Base-by-base conservation (phyloP, 2,329 filamentous ascomycete species). In the Pseudogymnoascus sp. region DNA sequence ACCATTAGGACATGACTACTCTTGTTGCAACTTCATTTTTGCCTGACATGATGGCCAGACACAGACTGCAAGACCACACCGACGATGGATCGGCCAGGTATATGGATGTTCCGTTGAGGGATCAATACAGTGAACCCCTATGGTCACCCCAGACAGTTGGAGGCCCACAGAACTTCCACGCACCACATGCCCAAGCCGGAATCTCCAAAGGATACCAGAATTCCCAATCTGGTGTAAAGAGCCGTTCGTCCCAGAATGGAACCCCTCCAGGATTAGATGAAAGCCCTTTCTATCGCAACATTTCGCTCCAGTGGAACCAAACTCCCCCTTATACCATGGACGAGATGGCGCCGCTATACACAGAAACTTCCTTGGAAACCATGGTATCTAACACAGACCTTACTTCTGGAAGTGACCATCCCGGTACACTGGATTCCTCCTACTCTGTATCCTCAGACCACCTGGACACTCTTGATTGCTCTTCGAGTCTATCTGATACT, bases 101-200 rank as follows among this genome's bases (percentile, higher is more conserved):
- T 58, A 58, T 58, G 18, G 37, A 36, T 22, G 37, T 22, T 58
- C 57, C 57, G n/a, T 39, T 30, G 57, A 39, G 37, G 20, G 33
- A 58, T 14, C 57, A 36, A 58, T 58, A 58, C 57, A 37, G 57
- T 36, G 57, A 58, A 58, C 57, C 33, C 18, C 22, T 58, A 58
- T 58, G 30, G 33, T 58, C 22, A 39, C 57, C 57, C 33, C 63
- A 60, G 59, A 64, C 63, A 63, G 63, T 62, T 68, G 69, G 70
- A 69, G 70, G 67, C 61, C 62, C 64, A 71, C 70, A 72, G 70
- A 70, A 73, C 70, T 70, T 68, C 43, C 64, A 68, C 60, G 67
- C 66, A 59, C 67, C 67, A 67, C 36, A 63, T 65, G 38, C 63
- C 63, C 68, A 67, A 25, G 65, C 66, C 65, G 69, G 68, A 68